These are phyloP conservation scores for Plasmodium chabaudi DNA, from an alignment of 169 alveolate genomes.

Conservation along the genomic window DNA sequence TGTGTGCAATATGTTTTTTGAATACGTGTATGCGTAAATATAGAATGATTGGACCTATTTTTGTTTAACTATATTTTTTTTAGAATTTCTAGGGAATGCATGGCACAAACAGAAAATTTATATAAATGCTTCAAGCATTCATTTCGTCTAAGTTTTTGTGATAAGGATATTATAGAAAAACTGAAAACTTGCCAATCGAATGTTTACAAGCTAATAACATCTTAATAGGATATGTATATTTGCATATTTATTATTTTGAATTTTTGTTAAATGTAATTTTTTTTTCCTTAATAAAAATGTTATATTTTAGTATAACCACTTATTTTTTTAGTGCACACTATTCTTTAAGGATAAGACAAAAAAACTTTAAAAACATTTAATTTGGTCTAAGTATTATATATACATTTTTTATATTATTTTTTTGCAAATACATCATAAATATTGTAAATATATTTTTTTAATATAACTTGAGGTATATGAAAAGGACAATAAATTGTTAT, in stretches of 20 bases:
- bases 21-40: neutral
- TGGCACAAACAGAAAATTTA: conserved; percentile 49
- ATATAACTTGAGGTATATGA: too few species aligned
- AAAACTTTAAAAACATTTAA: too few species aligned
- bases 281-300: too few species aligned
- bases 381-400: too few species aligned
- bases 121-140: conserved; percentile 66
- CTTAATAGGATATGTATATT: conserved; percentile 15
- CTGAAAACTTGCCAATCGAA: conserved; percentile 46
- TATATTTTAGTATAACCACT: too few species aligned
- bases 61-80: neutral
- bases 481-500: too few species aligned
- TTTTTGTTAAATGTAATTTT: too few species aligned
- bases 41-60: neutral
- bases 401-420: too few species aligned
- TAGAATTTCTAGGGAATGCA: conserved; percentile 64
- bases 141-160: conserved; percentile 70
- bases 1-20: neutral
- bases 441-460: too few species aligned
- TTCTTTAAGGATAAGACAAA: too few species aligned
- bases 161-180: conserved; percentile 50
- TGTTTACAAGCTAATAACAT: conserved; percentile 50
- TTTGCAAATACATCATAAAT: too few species aligned
- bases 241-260: neutral
- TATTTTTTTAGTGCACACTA: too few species aligned